Conservation (phyloP, 1,284 basidiomycete species). For the Leccinum pachyderme region DNA sequence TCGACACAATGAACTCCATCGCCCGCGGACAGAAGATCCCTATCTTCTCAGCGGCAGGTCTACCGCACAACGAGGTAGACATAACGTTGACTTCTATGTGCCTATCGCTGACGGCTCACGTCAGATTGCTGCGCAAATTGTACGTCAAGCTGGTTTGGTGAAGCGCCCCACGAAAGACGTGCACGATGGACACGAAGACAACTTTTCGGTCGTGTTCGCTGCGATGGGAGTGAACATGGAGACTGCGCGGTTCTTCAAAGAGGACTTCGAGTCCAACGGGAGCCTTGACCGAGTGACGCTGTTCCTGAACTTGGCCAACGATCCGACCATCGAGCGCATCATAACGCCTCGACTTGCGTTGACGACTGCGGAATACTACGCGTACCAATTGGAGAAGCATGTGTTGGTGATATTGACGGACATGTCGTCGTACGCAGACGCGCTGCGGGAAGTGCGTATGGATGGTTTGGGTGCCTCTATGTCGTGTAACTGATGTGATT, state of each 20-base stretch:
- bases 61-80: slow-evolving; percentile 95
- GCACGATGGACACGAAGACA: slow-evolving; percentile 99
- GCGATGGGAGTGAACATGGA: slow-evolving; percentile 99
- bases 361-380: slow-evolving; percentile 99
- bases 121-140: slow-evolving; percentile 99
- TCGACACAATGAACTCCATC: slow-evolving; percentile 99
- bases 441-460: slow-evolving; percentile 81
- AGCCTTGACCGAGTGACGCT: slow-evolving; percentile 97
- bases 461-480: slow-evolving; percentile 16
- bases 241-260: slow-evolving; percentile 99
- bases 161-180: slow-evolving; percentile 95
- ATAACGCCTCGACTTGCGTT: slow-evolving; percentile 98
- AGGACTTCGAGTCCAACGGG: slow-evolving; percentile 99
- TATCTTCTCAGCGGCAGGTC: slow-evolving; percentile 98
- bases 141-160: slow-evolving; percentile 97
- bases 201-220: slow-evolving; percentile 99
- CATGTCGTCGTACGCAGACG: slow-evolving; percentile 98
- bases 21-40: slow-evolving; percentile 99
- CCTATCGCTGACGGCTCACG: slow-evolving; percentile 20
- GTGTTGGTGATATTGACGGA: slow-evolving; percentile 98
- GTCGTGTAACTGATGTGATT: slow-evolving; percentile 16
- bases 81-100: slow-evolving; percentile 21
- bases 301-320: slow-evolving; percentile 98
- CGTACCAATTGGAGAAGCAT: slow-evolving; percentile 99
- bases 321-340: slow-evolving; percentile 99